Evolutionary conservation across 352 stramenopile genomes (phyloP), one percentile per base, ranked within the genome.

Genomic region (Phytophthora aleatoria): DNA sequence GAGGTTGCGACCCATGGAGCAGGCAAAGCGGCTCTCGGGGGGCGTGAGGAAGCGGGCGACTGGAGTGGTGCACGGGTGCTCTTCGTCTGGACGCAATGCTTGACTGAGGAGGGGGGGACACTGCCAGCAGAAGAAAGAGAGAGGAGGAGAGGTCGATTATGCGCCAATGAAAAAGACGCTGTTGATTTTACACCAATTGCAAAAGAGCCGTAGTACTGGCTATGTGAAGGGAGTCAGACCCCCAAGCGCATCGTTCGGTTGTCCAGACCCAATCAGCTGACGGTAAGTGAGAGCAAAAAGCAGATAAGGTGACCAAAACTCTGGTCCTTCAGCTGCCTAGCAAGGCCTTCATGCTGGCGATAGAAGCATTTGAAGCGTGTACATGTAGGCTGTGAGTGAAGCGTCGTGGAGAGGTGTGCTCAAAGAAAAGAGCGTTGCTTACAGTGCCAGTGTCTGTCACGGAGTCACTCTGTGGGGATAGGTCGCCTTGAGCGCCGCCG

Each of bases 1-100:
- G 56, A 73, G 64, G 59, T 73, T 76, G 20, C 69, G 69, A 33
- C 60, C 69, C 69, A 76, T 76, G 69, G 49, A 74, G 47, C 42
- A 43, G 45, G 33, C 31, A 41, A 42, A 50, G 36, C 35, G 27
- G 42, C 58, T 66, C 42, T 39, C 31, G 26, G 49, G n/a, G 10
- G 55, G 44, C 43, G 26, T 47, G 6, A 16, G 55, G 44, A 50
- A n/a, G 33, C 54, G 20, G 43, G 31, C 42, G 35, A 49, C 42
- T 39, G 45, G 43, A 43, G 33, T 47, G 38, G 24, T 20, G 33
- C 26, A 8, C 41, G 2, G 33, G 30, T 26, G 30, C 30, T 54
- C 48, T 53, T 52, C 31, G 48, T 57, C 58, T 59, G 41, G 39
- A 28, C 39, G 60, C 36, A 64, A 55, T 47, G 59, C 55, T 39